Evolutionary conservation across 805 yeast genomes (phyloP), one percentile per base, ranked within the genome.

Genomic region (Lipomyces sp.): DNA sequence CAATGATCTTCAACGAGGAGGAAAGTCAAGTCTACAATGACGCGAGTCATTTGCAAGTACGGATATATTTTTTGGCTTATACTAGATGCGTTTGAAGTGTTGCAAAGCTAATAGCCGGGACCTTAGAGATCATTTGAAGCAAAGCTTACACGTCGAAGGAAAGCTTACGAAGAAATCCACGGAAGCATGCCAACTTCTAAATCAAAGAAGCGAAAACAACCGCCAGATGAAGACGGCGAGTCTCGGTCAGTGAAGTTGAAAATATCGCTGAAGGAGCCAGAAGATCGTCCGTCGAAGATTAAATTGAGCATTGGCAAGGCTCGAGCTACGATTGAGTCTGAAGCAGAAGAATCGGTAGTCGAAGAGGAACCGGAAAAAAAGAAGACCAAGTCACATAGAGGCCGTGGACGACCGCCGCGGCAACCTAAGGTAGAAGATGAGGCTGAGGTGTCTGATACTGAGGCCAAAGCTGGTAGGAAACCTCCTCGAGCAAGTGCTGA

Each of bases 1-100:
- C 98, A 1, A 86, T 86, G 74, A 76, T 83, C 0, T 94, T 87
- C 77, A 94, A 93, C 76, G 89, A 87, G 66, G 89, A 89, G 61
- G 86, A 84, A 1, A 86, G 95, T 62, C 81, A 86, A 62, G 87
- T 93, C 53, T 86, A 87, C 74, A 85, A 85, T 66, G 96, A 92
- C 77, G 88, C 98, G 0, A 78, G 76, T 50, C 83, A 84, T 55
- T 81, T 95, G 61, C 82, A 85, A 67, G 81, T 81, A 37, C 82
- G 81, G 66, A 86, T 30, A 15, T 53, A 8, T 33, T 1, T 42
- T 33, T 6, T 24, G 42, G 33, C 37, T 10, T 15, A 15, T 32
- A 10, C n/a, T 15, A 2, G 56, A 24, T 24, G 33, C n/a, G 48
- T 29, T 15, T 33, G 18, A 51, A 50, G 24, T 18, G 6, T 11